Evolutionary conservation across 192 early-diverging fungal genomes (phyloP).

Genomic region (Spizellomyces sp.): DNA sequence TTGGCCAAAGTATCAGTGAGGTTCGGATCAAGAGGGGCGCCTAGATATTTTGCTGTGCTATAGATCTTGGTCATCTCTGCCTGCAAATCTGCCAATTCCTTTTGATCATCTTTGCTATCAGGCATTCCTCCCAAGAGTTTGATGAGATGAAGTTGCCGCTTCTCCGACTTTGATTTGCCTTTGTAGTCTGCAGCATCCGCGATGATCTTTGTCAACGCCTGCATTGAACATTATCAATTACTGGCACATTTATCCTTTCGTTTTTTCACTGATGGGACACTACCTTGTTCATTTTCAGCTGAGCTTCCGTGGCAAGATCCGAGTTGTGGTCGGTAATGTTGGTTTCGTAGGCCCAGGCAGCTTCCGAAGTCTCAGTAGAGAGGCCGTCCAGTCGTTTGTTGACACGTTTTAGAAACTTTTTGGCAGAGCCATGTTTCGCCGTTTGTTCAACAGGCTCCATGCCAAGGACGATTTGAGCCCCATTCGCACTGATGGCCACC

Average conservation of each 20-base stretch:
- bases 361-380: too few species aligned
- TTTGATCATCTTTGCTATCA: conserved; percentile 4
- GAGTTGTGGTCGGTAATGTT: conserved; percentile 36
- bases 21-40: conserved; percentile 30
- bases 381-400: too few species aligned
- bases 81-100: conserved; percentile 12
- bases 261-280: too few species aligned
- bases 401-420: too few species aligned
- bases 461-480: too few species aligned
- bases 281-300: conserved; percentile 14
- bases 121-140: conserved; percentile 4
- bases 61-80: conserved; percentile 30
- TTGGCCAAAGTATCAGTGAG: conserved; percentile 30
- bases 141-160: conserved; percentile 16
- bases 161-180: conserved; percentile 7
- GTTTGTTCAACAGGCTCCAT: too few species aligned
- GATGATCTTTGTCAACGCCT: too few species aligned
- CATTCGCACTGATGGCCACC: too few species aligned
- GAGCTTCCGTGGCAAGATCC: conserved; percentile 11
- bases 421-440: too few species aligned
- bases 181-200: not conserved
- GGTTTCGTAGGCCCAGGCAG: conserved; percentile 32
- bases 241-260: too few species aligned
- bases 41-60: conserved; percentile 15
- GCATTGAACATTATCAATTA: too few species aligned